Base-by-base conservation (phyloP, 2,329 filamentous ascomycete species). In the Trichoderma simmonsii region DNA sequence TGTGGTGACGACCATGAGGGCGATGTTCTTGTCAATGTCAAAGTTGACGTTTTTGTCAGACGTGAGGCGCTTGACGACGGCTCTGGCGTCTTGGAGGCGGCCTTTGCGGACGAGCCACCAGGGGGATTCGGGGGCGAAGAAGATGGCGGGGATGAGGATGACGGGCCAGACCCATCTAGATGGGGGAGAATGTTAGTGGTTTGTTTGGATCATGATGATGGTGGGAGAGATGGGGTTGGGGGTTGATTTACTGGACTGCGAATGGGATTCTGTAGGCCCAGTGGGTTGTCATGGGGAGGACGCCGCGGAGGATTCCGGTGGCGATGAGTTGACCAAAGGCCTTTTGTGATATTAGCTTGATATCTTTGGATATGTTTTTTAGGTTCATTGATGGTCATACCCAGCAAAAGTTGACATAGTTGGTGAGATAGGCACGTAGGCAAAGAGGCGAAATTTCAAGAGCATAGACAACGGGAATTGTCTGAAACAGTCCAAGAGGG, bases 231-330 rank as follows among this genome's bases (percentile, higher is more conserved):
- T 21, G 43, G 43, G 3, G 4, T 51, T 18, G 24, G 34, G 21
- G 6, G 12, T 51, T 32, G 18, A 43, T 24, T 48, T 60, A 48
- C 54, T 87, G 85, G 0, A 86, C 66, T 0, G 81, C 85, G 67
- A 85, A 87, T 0, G 85, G 85, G 14, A 83, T 84, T 7, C 82
- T 79, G 74, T 84, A 87, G 0, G 82, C 81, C 82, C 83, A 86
- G 26, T 85, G 75, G 3, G 81, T 74, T 0, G 76, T 73, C 21
- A 67, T 67, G 48, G 43, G 43, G 3, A 67, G 34, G 30, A 67
- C 80, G 78, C 48, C 77, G 70, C 64, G 77, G 73, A 21, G 78
- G 71, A 6, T 76, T 74, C 21, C 78, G 4, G 83, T 81, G 2
- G 82, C 81, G 32, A 86, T 79, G 59, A 86, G 76, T 72, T 85